A percentile compares a stretch with the other conserved stretches of the same genome.
Evolutionary conservation across 2,329 filamentous ascomycete genomes (phyloP).

Genomic region (Penicillium decumbens): DNA sequence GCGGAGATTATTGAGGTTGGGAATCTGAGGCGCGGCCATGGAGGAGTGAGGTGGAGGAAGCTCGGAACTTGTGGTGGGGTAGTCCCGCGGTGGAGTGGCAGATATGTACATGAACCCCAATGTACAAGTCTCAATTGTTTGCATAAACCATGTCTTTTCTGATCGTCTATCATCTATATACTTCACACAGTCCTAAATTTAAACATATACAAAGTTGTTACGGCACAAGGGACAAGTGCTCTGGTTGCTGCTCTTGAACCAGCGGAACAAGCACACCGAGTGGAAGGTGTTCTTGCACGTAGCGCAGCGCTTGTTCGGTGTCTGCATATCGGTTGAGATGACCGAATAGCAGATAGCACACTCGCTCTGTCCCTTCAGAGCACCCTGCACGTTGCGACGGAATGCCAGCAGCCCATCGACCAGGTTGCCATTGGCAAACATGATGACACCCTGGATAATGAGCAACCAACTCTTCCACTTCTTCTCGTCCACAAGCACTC

Average conservation of each 20-base stretch:
- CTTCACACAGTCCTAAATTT: constrained; percentile 1
- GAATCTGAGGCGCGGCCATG: constrained; percentile 72
- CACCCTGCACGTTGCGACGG: constrained; percentile 78
- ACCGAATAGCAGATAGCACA: constrained; percentile 97
- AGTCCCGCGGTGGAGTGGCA: constrained; percentile 7
- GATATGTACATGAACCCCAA: no score
- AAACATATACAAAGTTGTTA: constrained; percentile 69
- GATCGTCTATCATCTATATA: constrained; percentile 17
- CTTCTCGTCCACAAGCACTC: constrained; percentile 81
- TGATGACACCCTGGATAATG: constrained; percentile 85
- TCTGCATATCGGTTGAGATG: constrained; percentile 78
- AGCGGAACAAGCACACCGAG: constrained; percentile 82
- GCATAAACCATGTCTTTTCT: constrained; percentile 5
- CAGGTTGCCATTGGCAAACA: constrained; percentile 82
- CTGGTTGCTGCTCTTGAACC: constrained; percentile 91
- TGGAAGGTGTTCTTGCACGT: constrained; percentile 97
- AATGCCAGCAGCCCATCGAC: constrained; percentile 83
- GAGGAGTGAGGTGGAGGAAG: constrained; percentile 15
- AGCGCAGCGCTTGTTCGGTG: constrained; percentile 84
- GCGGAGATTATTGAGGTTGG: constrained; percentile 65
- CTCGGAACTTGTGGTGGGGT: constrained; percentile 18
- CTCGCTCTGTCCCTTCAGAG: constrained; percentile 86
- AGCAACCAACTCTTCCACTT: constrained; percentile 92
- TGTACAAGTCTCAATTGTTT: neutral
- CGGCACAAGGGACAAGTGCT: constrained; percentile 90